phyloP scores from a whole-genome alignment of 148 eudicot species.

The Nepenthes gracilis region DNA sequence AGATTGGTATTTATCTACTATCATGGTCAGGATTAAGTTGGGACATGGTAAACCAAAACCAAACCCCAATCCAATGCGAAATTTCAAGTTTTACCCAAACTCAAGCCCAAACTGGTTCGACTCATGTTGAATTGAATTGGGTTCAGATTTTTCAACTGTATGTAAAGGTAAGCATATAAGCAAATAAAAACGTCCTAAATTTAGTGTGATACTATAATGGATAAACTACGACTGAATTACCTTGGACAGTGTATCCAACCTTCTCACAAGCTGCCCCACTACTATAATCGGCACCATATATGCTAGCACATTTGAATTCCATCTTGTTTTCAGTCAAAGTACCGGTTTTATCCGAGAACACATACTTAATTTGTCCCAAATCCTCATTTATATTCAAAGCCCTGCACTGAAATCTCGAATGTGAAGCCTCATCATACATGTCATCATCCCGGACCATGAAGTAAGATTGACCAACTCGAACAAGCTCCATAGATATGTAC shows the following conservation, averaged over 20 bases:
- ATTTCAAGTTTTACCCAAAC: no score
- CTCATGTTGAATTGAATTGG: no score
- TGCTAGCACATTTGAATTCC: constrained; percentile 92
- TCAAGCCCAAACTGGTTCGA: no score
- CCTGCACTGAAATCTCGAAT: constrained; percentile 84
- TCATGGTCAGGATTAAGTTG: no score
- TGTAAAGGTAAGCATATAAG: no score
- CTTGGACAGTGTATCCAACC: constrained; percentile 38
- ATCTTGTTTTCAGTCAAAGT: constrained; percentile 98
- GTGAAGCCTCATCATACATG: constrained; percentile 70
- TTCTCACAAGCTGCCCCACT: constrained; percentile 30
- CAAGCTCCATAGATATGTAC: constrained; percentile 99
- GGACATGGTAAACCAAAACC: no score
- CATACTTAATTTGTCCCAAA: constrained; percentile 90
- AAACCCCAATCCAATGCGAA: no score
- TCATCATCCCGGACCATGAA: constrained; percentile 72
- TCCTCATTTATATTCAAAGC: constrained; percentile 96
- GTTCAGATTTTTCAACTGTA: no score
- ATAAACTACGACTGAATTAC: constrained; percentile 17
- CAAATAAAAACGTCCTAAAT: no score
- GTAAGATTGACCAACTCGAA: constrained; percentile 96
- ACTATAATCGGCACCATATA: constrained; percentile 68
- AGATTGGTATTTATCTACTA: no score
- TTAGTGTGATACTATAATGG: no score
- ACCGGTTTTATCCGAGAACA: constrained; percentile 98